These are phyloP conservation scores for Chlamydomonas sphaeroides DNA, from an alignment of 139 green algal species.

Conservation along the genomic window DNA sequence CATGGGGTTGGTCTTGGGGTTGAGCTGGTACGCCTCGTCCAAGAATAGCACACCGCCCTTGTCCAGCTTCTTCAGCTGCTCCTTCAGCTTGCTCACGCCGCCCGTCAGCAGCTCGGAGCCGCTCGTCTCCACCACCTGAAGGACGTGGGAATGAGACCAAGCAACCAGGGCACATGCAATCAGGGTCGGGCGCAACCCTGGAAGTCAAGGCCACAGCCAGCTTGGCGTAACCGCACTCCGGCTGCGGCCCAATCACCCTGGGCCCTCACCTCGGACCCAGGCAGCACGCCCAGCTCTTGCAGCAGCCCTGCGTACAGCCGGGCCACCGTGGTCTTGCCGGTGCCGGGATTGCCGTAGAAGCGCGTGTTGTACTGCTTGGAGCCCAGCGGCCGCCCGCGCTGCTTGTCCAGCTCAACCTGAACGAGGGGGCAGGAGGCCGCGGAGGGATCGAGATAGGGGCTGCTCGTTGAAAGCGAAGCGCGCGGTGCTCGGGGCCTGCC, in stretches of 20 bases:
- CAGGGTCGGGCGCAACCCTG: too few species aligned
- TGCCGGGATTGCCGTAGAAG: conserved; percentile 67
- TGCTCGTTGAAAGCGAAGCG: too few species aligned
- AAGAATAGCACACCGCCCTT: conserved; percentile 63
- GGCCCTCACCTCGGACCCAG: background rate
- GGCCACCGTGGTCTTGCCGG: conserved; percentile 64
- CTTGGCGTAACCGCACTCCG: too few species aligned
- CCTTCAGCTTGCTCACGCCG: conserved; percentile 50
- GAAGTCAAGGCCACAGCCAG: too few species aligned
- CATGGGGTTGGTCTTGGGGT: conserved; percentile 59
- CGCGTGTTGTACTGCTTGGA: conserved; percentile 50
- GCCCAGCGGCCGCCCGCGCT: conserved; percentile 32
- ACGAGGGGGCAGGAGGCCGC: background rate
- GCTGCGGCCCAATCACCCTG: too few species aligned
- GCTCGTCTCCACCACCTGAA: conserved; percentile 54
- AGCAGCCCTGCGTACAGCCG: conserved; percentile 60
- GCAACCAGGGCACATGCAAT: too few species aligned
- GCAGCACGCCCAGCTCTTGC: conserved; percentile 52
- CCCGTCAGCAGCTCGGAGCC: conserved; percentile 49
- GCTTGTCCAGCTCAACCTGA: conserved; percentile 60
- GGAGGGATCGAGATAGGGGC: too few species aligned
- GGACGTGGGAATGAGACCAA: too few species aligned
- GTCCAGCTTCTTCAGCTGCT: conserved; percentile 55
- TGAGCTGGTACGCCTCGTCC: conserved; percentile 67
- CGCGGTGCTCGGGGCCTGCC: too few species aligned